Conservation (phyloP, 2,329 filamentous ascomycete species). For the Mycosphaerella sp. region DNA sequence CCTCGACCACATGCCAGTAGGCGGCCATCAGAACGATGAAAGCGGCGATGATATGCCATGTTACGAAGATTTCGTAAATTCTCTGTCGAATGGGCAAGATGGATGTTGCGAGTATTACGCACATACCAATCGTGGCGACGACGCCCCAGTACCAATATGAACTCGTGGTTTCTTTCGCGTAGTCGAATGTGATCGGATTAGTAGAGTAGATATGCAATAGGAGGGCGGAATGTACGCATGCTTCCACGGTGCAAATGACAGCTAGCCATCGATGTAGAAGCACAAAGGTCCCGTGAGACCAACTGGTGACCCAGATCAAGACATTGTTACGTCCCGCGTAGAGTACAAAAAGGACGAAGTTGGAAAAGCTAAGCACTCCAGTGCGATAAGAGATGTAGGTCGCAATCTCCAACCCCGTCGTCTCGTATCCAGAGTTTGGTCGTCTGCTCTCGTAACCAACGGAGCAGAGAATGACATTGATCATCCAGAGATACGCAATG, state of each 20-base stretch:
- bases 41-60: constrained; percentile 39
- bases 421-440: constrained; percentile 27
- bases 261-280: constrained; percentile 48
- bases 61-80: constrained; percentile 43
- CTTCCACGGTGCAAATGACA: constrained; percentile 41
- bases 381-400: constrained; percentile 36
- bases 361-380: constrained; percentile 39
- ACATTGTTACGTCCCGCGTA: constrained; percentile 46
- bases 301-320: constrained; percentile 45
- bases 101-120: constrained; percentile 32
- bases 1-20: constrained; percentile 40
- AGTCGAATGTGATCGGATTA: constrained; percentile 14
- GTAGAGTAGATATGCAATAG: constrained; percentile 35
- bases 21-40: constrained; percentile 39
- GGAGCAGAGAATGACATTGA: constrained; percentile 31
- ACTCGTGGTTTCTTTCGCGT: constrained; percentile 8
- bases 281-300: constrained; percentile 46
- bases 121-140: constrained; percentile 13
- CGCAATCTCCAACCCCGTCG: neutral
- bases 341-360: constrained; percentile 41
- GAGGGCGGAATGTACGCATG: constrained; percentile 43
- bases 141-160: constrained; percentile 27
- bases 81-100: constrained; percentile 35
- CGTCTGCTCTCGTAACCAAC: constrained; percentile 21
- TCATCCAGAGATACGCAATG: constrained; percentile 26